Evolutionary conservation across 1,139 yeast species (phyloP).

Genomic region (Candida gigantensis): DNA sequence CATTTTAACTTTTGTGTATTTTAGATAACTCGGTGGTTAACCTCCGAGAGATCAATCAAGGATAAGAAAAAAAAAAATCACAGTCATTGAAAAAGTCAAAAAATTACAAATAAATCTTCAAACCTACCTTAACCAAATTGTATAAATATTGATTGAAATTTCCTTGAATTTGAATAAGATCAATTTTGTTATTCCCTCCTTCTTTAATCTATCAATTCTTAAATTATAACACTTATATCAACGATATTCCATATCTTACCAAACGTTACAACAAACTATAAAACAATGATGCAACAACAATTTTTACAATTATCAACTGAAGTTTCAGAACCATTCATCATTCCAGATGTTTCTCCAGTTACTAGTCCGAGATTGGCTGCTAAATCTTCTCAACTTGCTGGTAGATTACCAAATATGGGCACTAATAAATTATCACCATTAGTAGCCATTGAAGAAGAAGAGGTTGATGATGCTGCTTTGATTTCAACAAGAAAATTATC

Average conservation of each 20-base stretch:
- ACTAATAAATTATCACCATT: slow-evolving; percentile 12
- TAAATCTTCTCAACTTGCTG: slow-evolving; percentile 7
- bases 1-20: no score
- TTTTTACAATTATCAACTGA: slow-evolving; percentile 52
- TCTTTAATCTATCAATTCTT: no score
- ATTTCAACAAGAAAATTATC: slow-evolving; percentile 13
- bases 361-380: slow-evolving; percentile 38
- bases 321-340: slow-evolving; percentile 60
- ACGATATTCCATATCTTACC: not conserved
- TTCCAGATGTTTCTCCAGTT: slow-evolving; percentile 63
- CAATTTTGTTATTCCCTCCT: no score
- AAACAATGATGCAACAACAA: slow-evolving; percentile 10
- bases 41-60: no score
- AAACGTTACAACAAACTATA: not conserved
- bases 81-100: no score
- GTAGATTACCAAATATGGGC: slow-evolving; percentile 12
- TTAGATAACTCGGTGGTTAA: no score
- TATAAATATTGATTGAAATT: no score
- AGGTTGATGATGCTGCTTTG: slow-evolving; percentile 11
- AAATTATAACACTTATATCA: not conserved
- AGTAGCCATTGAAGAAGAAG: slow-evolving; percentile 10
- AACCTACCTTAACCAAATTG: no score
- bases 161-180: no score
- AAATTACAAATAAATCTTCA: no score
- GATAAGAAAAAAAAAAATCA: no score